A percentile compares a stretch with the other conserved stretches of the same genome.
These are phyloP conservation scores for Xerocomellus amylosporus DNA, from an alignment of 768 basidiomycete genomes.

Conservation along the genomic window DNA sequence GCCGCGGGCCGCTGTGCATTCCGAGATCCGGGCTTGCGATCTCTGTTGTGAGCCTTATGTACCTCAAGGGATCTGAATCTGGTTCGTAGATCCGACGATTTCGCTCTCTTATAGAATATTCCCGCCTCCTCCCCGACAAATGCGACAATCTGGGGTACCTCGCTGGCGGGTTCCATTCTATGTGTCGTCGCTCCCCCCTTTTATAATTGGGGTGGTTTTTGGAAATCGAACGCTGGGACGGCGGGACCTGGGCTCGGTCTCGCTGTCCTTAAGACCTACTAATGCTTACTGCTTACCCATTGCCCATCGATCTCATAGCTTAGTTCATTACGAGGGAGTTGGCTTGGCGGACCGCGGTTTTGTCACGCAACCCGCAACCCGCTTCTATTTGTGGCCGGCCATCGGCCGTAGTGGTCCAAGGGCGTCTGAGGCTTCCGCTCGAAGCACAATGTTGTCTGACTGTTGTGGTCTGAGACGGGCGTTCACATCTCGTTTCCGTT, in stretches of 20 bases:
- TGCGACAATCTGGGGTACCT: slow-evolving; percentile 19
- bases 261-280: background rate
- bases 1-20: slow-evolving; percentile 10
- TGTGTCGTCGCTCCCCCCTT: slow-evolving; percentile 1
- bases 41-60: slow-evolving; percentile 5
- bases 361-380: slow-evolving; percentile 5
- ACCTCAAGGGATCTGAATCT: slow-evolving; percentile 17
- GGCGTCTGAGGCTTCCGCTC: background rate
- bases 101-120: background rate
- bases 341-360: slow-evolving; percentile 19
- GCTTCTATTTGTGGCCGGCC: slow-evolving; percentile 14
- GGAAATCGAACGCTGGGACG: background rate
- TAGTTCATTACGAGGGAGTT: slow-evolving; percentile 21
- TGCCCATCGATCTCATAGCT: slow-evolving; percentile 4
- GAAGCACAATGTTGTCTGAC: slow-evolving; percentile 1
- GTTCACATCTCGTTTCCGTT: slow-evolving; percentile 5
- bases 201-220: background rate
- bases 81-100: slow-evolving; percentile 20
- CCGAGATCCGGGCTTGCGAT: slow-evolving; percentile 21
- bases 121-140: background rate
- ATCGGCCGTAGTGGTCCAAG: slow-evolving; percentile 12
- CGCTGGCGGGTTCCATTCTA: slow-evolving; percentile 20
- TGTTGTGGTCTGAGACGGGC: background rate
- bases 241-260: slow-evolving; percentile 3
- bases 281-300: slow-evolving; percentile 10